These are phyloP conservation scores for Brassica incana DNA, from an alignment of 345 rosid genomes.

Conservation along the genomic window DNA sequence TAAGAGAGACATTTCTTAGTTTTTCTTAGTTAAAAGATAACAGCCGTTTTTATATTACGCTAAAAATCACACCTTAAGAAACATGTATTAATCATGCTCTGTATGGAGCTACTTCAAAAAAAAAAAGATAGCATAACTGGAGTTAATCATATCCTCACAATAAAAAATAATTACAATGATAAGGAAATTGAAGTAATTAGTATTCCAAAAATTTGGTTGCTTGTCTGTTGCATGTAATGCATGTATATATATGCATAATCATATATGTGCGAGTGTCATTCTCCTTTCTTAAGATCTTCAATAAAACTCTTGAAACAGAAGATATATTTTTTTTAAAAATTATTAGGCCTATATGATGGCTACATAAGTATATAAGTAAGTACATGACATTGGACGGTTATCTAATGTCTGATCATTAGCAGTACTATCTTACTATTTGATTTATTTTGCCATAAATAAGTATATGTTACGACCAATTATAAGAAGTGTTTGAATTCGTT, in stretches of 20 bases:
- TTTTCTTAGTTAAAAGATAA: too few relatives aligned
- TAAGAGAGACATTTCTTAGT: too few relatives aligned
- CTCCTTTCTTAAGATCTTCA: not conserved
- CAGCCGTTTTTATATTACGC: too few relatives aligned
- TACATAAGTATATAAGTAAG: not conserved
- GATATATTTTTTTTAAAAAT: not conserved
- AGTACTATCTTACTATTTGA: slow-evolving; percentile 7
- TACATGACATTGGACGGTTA: slow-evolving; percentile 18
- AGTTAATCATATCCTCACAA: not conserved
- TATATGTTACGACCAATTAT: slow-evolving; percentile 15
- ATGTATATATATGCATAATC: not conserved
- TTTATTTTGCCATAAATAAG: slow-evolving; percentile 22
- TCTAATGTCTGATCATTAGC: slow-evolving; percentile 28
- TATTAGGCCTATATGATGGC: slow-evolving; percentile 24
- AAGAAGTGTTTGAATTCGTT: slow-evolving; percentile 20
- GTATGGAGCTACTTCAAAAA: not conserved
- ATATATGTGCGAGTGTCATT: not conserved
- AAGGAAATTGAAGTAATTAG: slow-evolving; percentile 8
- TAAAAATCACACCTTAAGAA: too few relatives aligned
- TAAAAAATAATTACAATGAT: slow-evolving; percentile 17
- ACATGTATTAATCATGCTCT: too few relatives aligned
- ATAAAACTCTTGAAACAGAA: not conserved
- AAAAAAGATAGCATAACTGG: slow-evolving; percentile 4
- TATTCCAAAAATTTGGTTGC: slow-evolving; percentile 11
- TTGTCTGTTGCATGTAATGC: slow-evolving; percentile 20